phyloP scores from a whole-genome alignment of 2,329 filamentous ascomycete species.

The Neoarthrinium moseri region DNA sequence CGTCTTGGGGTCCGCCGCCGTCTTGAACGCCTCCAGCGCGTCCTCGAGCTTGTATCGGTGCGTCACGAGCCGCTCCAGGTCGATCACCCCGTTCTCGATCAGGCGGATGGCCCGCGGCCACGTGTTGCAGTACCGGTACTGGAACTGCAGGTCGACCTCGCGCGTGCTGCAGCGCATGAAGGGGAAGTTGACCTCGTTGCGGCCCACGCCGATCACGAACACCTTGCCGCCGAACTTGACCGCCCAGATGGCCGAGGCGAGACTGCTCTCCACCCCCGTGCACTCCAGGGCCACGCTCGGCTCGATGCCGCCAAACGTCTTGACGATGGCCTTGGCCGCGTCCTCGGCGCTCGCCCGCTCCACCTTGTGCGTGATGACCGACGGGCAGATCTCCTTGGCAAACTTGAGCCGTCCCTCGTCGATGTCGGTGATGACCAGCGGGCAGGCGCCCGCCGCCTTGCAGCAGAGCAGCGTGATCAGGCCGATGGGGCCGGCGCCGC shows the following conservation, averaged over 20 bases:
- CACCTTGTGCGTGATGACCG: conserved; percentile 78
- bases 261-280: conserved; percentile 89
- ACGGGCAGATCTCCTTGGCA: conserved; percentile 78
- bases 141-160: conserved; percentile 93
- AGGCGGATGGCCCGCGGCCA: conserved; percentile 93
- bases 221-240: conserved; percentile 96
- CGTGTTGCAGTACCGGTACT: conserved; percentile 95
- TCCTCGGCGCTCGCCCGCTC: conserved; percentile 67
- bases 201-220: conserved; percentile 93
- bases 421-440: conserved; percentile 92
- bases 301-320: conserved; percentile 74
- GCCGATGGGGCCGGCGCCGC: conserved; percentile 91
- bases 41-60: conserved; percentile 86
- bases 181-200: conserved; percentile 91
- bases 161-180: conserved; percentile 91
- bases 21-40: conserved; percentile 85
- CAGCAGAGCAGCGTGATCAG: conserved; percentile 84
- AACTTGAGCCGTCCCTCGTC: conserved; percentile 82
- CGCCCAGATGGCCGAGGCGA: conserved; percentile 82
- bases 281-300: conserved; percentile 85
- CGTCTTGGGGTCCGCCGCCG: conserved; percentile 81
- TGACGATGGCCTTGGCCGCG: conserved; percentile 66
- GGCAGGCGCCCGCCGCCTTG: conserved; percentile 82
- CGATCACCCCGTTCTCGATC: conserved; percentile 79
- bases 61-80: conserved; percentile 80